phyloP scores from a whole-genome alignment of 2,329 filamentous ascomycete species.

The Neofusicoccum laricinum region DNA sequence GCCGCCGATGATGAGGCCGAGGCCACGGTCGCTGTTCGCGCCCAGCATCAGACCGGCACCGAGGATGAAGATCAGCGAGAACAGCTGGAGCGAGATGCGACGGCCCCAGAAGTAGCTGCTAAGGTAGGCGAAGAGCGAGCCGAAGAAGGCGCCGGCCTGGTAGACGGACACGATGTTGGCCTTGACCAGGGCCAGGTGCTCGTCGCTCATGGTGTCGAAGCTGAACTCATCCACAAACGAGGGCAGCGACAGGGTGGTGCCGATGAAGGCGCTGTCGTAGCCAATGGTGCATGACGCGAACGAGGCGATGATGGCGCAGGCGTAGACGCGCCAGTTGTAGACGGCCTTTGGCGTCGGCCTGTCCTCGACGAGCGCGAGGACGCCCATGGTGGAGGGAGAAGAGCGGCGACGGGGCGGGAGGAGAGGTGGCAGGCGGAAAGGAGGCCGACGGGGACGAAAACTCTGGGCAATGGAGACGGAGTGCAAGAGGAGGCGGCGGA shows the following conservation, averaged over 20 bases:
- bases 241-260: constrained; percentile 67
- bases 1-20: constrained; percentile 61
- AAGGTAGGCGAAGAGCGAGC: constrained; percentile 66
- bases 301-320: constrained; percentile 53
- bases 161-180: constrained; percentile 78
- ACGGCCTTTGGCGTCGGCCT: constrained; percentile 56
- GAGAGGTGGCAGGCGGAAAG: background rate
- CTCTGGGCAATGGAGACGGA: background rate
- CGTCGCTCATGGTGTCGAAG: constrained; percentile 51
- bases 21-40: constrained; percentile 34
- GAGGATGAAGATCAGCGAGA: constrained; percentile 62
- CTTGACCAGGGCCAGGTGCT: constrained; percentile 58
- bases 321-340: constrained; percentile 60
- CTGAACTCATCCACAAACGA: constrained; percentile 69
- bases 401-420: no score
- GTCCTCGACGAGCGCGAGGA: constrained; percentile 35
- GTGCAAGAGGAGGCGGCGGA: background rate
- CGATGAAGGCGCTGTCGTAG: constrained; percentile 74
- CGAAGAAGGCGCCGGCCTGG: constrained; percentile 82
- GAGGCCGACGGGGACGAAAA: background rate
- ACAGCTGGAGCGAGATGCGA: constrained; percentile 61
- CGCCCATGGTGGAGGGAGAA: constrained; percentile 28
- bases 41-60: constrained; percentile 73
- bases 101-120: constrained; percentile 67
- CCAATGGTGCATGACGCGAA: constrained; percentile 59